Conservation (phyloP, 345 rosid genomes). For the Litchi chinensis region DNA sequence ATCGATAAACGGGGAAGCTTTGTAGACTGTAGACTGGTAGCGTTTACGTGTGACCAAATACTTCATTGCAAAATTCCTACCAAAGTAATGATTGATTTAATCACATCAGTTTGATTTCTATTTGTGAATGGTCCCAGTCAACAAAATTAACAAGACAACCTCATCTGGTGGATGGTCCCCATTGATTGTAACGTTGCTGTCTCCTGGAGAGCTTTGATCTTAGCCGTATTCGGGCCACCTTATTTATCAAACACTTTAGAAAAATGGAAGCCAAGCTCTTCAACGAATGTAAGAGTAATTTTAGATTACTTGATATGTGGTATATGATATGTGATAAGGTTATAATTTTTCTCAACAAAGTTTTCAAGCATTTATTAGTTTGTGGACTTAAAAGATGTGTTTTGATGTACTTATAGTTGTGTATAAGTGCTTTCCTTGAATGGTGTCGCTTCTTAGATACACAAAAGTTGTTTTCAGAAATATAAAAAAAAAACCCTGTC, state of each 20-base stretch:
- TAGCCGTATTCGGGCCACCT: not conserved
- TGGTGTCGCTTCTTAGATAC: not conserved
- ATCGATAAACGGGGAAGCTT: not conserved
- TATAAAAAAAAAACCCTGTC: not conserved
- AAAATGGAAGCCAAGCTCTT: not conserved
- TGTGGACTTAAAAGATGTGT: too few species aligned
- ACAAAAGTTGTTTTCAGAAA: not conserved
- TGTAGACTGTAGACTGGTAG: not conserved
- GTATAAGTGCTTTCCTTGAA: not conserved
- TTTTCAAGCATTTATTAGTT: too few species aligned
- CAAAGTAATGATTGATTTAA: conserved; percentile 3
- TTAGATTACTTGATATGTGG: not conserved
- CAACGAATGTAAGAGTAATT: too few species aligned
- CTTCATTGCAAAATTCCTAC: not conserved
- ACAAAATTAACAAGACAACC: not conserved
- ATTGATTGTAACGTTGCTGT: conserved; percentile 8
- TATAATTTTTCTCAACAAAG: too few species aligned
- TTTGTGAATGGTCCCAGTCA: conserved; percentile 2
- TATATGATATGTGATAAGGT: too few species aligned
- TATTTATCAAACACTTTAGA: not conserved
- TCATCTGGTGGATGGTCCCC: conserved; percentile 11
- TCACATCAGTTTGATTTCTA: not conserved
- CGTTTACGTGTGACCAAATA: not conserved
- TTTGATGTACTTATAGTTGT: too few species aligned
- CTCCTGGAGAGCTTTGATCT: not conserved